These are phyloP conservation scores for Puccinia novopanici DNA, from an alignment of 1,284 basidiomycete species.

Conservation along the genomic window DNA sequence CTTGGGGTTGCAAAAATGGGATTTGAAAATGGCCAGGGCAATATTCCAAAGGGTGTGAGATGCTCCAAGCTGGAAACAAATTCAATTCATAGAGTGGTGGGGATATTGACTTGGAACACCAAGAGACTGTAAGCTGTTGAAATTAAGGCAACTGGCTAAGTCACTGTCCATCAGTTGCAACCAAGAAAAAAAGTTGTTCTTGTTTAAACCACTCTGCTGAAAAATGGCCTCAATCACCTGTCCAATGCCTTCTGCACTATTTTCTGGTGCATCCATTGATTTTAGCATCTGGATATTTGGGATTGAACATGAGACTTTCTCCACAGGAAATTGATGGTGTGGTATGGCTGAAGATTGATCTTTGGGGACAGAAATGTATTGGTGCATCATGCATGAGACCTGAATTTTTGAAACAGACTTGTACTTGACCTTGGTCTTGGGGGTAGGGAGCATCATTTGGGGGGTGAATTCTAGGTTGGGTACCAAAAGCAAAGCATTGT, in stretches of 20 bases:
- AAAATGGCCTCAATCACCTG: no score
- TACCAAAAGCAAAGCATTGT: neutral
- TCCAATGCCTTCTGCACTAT: slow-evolving; percentile 14
- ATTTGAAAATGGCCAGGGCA: neutral
- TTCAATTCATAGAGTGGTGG: neutral
- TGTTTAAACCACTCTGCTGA: neutral
- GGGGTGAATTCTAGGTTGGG: neutral
- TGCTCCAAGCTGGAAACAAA: slow-evolving; percentile 14
- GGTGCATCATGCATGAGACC: neutral
- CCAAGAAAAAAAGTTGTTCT: neutral
- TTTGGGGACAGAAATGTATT: neutral
- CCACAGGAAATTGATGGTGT: neutral
- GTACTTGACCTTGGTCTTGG: neutral
- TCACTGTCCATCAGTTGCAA: slow-evolving; percentile 16
- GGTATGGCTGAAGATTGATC: neutral
- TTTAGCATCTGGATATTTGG: slow-evolving; percentile 9
- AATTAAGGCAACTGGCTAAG: slow-evolving; percentile 1
- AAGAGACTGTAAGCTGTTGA: neutral
- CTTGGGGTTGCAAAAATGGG: neutral
- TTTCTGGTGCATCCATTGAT: slow-evolving; percentile 18
- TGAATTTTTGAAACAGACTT: neutral
- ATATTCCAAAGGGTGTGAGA: slow-evolving; percentile 35
- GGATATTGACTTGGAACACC: neutral
- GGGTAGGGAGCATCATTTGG: neutral
- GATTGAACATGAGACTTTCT: neutral